Percentiles rank a stretch among this genome's conserved stretches.
phyloP scores from a whole-genome alignment of 352 stramenopile genomes.

The Pythium rishiriense region DNA sequence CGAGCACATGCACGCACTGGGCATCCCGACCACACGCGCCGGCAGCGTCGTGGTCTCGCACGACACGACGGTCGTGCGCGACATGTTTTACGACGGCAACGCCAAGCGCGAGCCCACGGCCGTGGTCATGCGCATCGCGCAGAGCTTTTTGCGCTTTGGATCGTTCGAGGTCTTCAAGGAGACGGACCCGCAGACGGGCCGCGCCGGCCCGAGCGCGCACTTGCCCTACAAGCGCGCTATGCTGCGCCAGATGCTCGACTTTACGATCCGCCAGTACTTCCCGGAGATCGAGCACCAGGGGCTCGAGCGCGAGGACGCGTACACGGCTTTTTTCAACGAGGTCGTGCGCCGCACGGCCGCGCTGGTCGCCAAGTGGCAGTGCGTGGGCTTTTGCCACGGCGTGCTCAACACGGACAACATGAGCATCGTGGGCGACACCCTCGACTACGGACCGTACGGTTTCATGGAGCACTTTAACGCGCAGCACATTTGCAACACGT shows the following conservation, averaged over 20 bases:
- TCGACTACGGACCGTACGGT: constrained; percentile 93
- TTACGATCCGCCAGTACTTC: constrained; percentile 73
- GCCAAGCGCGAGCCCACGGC: constrained; percentile 78
- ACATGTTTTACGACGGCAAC: constrained; percentile 91
- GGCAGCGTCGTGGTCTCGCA: constrained; percentile 74
- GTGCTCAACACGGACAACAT: constrained; percentile 95
- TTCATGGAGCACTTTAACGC: constrained; percentile 92
- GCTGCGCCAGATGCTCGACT: constrained; percentile 80
- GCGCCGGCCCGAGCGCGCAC: constrained; percentile 67
- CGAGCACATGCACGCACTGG: constrained; percentile 95
- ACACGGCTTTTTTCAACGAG: constrained; percentile 59
- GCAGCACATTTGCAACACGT: constrained; percentile 81
- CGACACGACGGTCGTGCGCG: constrained; percentile 69
- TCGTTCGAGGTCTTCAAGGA: constrained; percentile 96
- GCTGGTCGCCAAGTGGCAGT: constrained; percentile 83
- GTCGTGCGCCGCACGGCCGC: constrained; percentile 71
- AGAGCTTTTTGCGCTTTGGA: constrained; percentile 94
- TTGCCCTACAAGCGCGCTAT: constrained; percentile 65
- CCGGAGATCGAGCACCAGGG: constrained; percentile 38
- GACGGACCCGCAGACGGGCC: constrained; percentile 57
- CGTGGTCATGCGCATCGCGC: constrained; percentile 88
- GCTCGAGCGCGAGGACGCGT: constrained; percentile 20
- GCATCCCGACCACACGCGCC: constrained; percentile 93
- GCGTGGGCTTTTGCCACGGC: constrained; percentile 90
- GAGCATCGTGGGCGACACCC: constrained; percentile 88